Evolutionary conservation across 148 eudicot genomes (phyloP), one percentile per base, ranked within the genome.

Genomic region (Chenopodium formosanum): DNA sequence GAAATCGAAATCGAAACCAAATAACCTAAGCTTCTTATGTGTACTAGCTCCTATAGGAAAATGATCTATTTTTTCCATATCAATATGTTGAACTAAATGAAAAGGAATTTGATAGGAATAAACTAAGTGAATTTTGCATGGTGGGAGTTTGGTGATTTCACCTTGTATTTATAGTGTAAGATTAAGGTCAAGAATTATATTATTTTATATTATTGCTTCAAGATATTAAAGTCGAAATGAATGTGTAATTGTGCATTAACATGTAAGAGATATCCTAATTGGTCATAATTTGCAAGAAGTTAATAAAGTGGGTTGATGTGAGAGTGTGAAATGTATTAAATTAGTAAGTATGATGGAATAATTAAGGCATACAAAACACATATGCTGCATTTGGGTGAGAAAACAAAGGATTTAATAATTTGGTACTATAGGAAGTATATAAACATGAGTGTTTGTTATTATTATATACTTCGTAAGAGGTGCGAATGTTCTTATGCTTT

Each of bases 21-120:
- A 81, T 76, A 81, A 68, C 32, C 83, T 67, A 66, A 81, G 79
- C 75, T 81, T 81, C 75, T 76, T 81, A 27, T 12, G 12, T 16
- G 31, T 47, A 62, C n/a, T 22, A 31, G 4, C 31, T 73, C 19
- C 77, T 60, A 62, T 22, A 1, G 70, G 62, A 63, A 73, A 44
- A 6, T n/a, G 23, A 60, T 6, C 27, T 11, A 1, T 7, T 0
- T 81, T 75, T 23, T 31, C 68, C 75, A 80, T n/a, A n/a, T n/a
- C n/a, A n/a, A n/a, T n/a, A 20, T n/a, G 66, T 62, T 5, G 23
- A 9, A 22, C 25, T 62, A 22, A 62, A 7, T 20, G 66, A 62
- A 4, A 20, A 22, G 6, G 66, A 1, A 62, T 62, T 62, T 56
- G 4, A 56, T 4, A 56, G 20, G 3, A 13, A 0, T 11, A n/a